These are phyloP conservation scores for Elsinoe fawcettii DNA, from an alignment of 2,329 filamentous ascomycete genomes.

Conservation along the genomic window DNA sequence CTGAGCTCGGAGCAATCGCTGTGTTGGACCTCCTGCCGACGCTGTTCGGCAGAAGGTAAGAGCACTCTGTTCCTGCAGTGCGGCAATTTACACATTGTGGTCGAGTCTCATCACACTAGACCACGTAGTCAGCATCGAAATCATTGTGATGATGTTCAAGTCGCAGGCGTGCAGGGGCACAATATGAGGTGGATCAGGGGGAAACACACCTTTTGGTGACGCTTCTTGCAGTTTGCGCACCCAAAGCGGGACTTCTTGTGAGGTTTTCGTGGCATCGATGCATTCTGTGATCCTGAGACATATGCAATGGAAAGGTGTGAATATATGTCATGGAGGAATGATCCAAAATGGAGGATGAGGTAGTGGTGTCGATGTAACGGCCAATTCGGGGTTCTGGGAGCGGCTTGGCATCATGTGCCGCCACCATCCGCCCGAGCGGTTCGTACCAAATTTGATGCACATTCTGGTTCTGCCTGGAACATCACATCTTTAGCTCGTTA, in stretches of 20 bases:
- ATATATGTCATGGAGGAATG: neutral
- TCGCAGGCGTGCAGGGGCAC: too few relatives aligned
- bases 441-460: neutral
- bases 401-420: constrained; percentile 1
- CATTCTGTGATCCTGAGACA: neutral
- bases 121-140: neutral
- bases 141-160: too few relatives aligned
- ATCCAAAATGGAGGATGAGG: neutral
- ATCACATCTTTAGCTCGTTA: neutral
- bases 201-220: constrained; percentile 17
- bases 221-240: constrained; percentile 18
- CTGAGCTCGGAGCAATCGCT: neutral
- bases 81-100: constrained; percentile 16
- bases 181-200: neutral
- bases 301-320: neutral
- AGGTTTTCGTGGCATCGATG: constrained; percentile 8
- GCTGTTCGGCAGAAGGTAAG: constrained; percentile 1
- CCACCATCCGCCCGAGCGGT: constrained; percentile 3
- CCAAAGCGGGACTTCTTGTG: constrained; percentile 18
- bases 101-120: constrained; percentile 16
- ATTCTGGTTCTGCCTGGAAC: constrained; percentile 1
- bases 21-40: neutral
- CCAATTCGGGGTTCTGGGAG: neutral
- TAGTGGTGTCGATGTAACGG: constrained; percentile 5
- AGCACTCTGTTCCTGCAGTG: constrained; percentile 10